Conservation (phyloP, 1,284 basidiomycete species). For the Heterobasidion occidentale region DNA sequence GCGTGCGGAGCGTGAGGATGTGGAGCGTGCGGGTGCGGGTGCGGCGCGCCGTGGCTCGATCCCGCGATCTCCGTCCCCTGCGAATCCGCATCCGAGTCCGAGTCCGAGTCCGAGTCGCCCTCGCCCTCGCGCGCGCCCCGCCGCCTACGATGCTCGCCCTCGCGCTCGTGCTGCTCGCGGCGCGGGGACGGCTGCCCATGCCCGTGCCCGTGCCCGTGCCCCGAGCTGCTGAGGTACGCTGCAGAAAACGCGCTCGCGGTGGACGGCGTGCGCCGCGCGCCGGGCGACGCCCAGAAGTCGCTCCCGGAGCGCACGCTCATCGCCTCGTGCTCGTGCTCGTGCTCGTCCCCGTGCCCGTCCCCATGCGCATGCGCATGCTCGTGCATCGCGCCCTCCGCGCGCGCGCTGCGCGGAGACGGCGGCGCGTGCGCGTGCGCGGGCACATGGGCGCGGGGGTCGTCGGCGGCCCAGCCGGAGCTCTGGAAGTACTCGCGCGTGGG, state of each 20-base stretch:
- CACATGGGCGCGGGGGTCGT: constrained; percentile 3
- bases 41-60: constrained; percentile 6
- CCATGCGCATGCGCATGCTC: not conserved
- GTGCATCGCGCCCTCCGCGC: too few species aligned
- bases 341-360: constrained; percentile 4
- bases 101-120: constrained; percentile 29
- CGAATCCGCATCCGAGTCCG: constrained; percentile 38
- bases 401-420: not conserved
- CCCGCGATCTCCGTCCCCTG: constrained; percentile 44
- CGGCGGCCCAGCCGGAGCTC: constrained; percentile 62
- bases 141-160: too few species aligned
- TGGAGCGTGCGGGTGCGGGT: too few species aligned
- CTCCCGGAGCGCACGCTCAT: constrained; percentile 65
- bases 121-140: too few species aligned
- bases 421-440: not conserved
- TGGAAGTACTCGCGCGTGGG: constrained; percentile 80
- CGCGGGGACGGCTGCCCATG: not conserved
- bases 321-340: constrained; percentile 13
- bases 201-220: constrained; percentile 3
- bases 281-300: constrained; percentile 61
- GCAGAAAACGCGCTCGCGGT: constrained; percentile 50
- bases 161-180: constrained; percentile 1
- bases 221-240: constrained; percentile 15
- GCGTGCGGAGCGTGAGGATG: too few species aligned
- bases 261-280: constrained; percentile 33